phyloP scores from a whole-genome alignment of 805 yeast species.

The Pichia heedii region DNA sequence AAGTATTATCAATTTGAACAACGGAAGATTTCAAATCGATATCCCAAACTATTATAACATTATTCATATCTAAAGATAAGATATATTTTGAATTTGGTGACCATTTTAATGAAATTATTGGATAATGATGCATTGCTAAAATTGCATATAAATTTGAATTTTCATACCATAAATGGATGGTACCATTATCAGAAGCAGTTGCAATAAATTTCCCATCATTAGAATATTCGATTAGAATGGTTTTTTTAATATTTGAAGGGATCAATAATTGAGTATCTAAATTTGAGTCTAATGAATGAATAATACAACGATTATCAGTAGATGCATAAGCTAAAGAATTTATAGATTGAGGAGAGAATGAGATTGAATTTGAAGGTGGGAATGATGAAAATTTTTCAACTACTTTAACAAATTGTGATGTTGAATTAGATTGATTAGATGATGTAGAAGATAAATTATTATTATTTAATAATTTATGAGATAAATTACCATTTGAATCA shows the following conservation, averaged over 20 bases:
- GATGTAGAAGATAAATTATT: not conserved
- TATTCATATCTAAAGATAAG: constrained; percentile 50
- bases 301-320: constrained; percentile 19
- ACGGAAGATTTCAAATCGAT: constrained; percentile 41
- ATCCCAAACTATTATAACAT: constrained; percentile 58
- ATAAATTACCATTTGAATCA: not conserved
- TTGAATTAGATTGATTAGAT: no score
- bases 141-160: constrained; percentile 58
- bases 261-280: constrained; percentile 14
- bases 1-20: constrained; percentile 33
- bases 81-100: constrained; percentile 43
- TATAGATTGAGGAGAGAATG: constrained; percentile 48
- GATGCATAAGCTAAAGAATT: constrained; percentile 45
- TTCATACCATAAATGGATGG: constrained; percentile 61
- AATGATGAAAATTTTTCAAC: constrained; percentile 32
- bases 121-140: constrained; percentile 41
- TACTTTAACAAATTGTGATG: constrained; percentile 26
- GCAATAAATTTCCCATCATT: constrained; percentile 53
- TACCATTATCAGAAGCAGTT: constrained; percentile 64
- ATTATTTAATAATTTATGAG: not conserved
- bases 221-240: constrained; percentile 46
- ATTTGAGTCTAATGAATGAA: constrained; percentile 19
- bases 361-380: constrained; percentile 36
- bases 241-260: constrained; percentile 19
- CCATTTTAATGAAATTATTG: constrained; percentile 56